Base-by-base conservation (phyloP, 176 grass and related monocot genomes). In the Raddia distichophylla region DNA sequence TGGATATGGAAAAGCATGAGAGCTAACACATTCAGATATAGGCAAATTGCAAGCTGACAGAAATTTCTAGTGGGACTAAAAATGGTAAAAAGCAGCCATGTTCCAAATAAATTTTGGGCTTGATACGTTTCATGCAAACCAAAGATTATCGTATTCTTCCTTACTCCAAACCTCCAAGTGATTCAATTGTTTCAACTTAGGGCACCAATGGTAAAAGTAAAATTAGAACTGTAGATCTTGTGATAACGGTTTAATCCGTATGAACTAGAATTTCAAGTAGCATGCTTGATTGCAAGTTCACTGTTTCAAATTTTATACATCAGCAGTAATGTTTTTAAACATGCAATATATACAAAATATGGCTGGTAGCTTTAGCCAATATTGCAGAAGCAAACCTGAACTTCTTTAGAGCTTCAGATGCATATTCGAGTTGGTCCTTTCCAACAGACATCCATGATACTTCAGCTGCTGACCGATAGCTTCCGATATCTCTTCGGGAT, bases 371-470 rank as follows among this genome's bases (percentile, higher is more conserved):
- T 72, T 64, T 59, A 78, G 60, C 14, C 10, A 27, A 73, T 53
- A 34, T 62, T 78, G 42, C 10, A 82, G 78, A 18, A 67, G 60
- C 76, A 85, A 86, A 99, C 96, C 96, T 99, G 89, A 95, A 99
- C 84, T 91, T 93, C 70, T 91, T 99, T 68, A 99, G 79, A 55
- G 96, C 90, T 62, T 99, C 96, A 2, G 96, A 82, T 76, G 96
- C 96, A 91, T 99, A 99, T 79, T 93, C 96, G 42, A 99, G 90
- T 80, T 99, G 96, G 77, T 87, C 91, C 70, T 99, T 95, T 75
- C 96, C 93, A 83, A 95, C 93, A 68, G 91, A 99, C 96, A 99
- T 95, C 96, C 93, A 99, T 62, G 89, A 95, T 59, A 99, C 96
- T 82, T 99, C 96, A 69, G 79, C 80, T 56, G 86, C 89, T 61